Evolutionary conservation across 192 early-diverging fungal species (phyloP).

Genomic region (Entomortierella beljakovae): DNA sequence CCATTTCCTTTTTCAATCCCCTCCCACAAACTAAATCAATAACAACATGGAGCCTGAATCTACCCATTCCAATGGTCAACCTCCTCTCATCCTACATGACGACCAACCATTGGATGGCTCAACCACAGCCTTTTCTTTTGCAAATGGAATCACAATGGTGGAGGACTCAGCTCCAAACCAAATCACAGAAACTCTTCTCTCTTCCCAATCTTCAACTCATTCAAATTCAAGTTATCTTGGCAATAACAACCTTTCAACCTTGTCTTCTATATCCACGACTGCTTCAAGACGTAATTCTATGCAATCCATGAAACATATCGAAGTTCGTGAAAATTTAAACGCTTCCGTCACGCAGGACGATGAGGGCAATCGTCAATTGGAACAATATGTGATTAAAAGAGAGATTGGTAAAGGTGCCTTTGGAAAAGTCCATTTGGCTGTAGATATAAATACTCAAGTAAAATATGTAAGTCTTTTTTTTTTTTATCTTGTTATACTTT

Average conservation of each 20-base stretch:
- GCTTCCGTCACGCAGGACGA: constrained; percentile 78
- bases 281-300: constrained; percentile 41
- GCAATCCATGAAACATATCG: constrained; percentile 18
- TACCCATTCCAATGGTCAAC: not conserved
- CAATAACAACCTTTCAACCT: constrained; percentile 19
- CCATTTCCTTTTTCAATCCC: not conserved
- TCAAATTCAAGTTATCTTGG: constrained; percentile 18
- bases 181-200: constrained; percentile 47
- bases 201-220: constrained; percentile 31
- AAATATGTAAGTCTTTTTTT: constrained; percentile 65
- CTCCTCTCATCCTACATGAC: constrained; percentile 20
- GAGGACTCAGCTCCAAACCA: constrained; percentile 20
- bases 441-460: constrained; percentile 62
- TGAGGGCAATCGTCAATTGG: constrained; percentile 80
- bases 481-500: not conserved
- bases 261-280: constrained; percentile 23
- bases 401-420: constrained; percentile 90
- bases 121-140: constrained; percentile 26
- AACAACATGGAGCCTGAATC: too few relatives aligned
- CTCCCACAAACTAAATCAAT: too few relatives aligned
- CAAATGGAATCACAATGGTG: constrained; percentile 16
- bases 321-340: constrained; percentile 33
- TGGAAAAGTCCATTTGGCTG: constrained; percentile 86
- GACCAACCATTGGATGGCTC: constrained; percentile 17
- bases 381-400: constrained; percentile 83